Base-by-base conservation (phyloP, 192 early-diverging fungal species). In the Entomortierella parvispora region DNA sequence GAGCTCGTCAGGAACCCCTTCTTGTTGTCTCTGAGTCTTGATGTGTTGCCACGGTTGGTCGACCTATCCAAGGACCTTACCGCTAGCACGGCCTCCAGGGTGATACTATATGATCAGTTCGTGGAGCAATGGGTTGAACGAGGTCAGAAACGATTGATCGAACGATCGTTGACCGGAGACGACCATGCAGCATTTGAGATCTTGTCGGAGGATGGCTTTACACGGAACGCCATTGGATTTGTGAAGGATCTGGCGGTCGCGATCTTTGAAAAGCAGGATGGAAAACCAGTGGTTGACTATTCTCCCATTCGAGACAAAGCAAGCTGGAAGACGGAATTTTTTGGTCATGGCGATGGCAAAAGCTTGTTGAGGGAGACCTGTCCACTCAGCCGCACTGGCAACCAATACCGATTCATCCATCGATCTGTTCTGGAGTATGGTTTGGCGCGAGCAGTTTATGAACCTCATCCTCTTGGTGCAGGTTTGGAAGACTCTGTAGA, bases 1-100 rank as follows among this genome's bases (percentile, higher is more conserved):
- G 33, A 56, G 33, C 54, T 56, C 11, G 54, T 56, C 54, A 56
- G 22, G 54, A 56, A 56, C n/a, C 54, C 54, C 17, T 56, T 56
- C 10, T 33, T 56, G n/a, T 26, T 52, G 33, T n/a, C 55, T 12
- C 55, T 57, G 22, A 40, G 32, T 2, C 55, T 57, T 22, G 14
- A 40, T 17, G 34, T 34, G 3, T 40, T 57, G 20, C 55, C 55
- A 23, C 17, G 0, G 33, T 4, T 57, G n/a, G 55, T n/a, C n/a
- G n/a, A n/a, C n/a, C n/a, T n/a, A n/a, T n/a, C n/a, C n/a, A 12
- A 22, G 20, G 37, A 57, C 32, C 20, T 57, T 32, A 42, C 55
- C 55, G 40, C 28, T 4, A 20, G 33, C 55, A 57, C 20, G 12
- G 10, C 40, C 29, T 40, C 55, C 31, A 31, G 55, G 14, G 18